Conservation (phyloP, 768 basidiomycete species). For the Gloeostereum incarnatum region DNA sequence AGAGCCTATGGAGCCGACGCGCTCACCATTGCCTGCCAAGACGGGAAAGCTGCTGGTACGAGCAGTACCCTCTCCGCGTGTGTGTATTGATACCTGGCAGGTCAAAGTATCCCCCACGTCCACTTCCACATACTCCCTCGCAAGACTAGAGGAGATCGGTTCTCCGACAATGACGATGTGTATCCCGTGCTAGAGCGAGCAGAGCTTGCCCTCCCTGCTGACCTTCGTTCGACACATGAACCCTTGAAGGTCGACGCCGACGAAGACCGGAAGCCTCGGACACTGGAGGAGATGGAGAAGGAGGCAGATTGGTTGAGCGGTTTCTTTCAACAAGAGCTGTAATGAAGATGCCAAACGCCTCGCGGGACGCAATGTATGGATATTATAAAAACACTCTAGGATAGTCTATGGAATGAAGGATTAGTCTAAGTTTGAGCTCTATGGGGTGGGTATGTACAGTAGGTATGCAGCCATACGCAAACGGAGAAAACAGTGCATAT, state of each 20-base stretch:
- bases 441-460: background rate
- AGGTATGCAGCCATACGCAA: background rate
- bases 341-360: background rate
- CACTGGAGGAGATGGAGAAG: slow-evolving; percentile 66
- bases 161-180: slow-evolving; percentile 61
- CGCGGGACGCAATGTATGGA: background rate
- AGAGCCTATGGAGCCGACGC: slow-evolving; percentile 74
- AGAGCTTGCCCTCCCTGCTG: slow-evolving; percentile 39
- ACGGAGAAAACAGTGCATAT: background rate
- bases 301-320: slow-evolving; percentile 63
- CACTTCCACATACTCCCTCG: slow-evolving; percentile 93
- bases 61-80: slow-evolving; percentile 30
- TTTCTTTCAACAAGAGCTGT: slow-evolving; percentile 41
- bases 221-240: slow-evolving; percentile 22
- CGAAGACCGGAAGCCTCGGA: slow-evolving; percentile 52
- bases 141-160: slow-evolving; percentile 56
- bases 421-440: background rate
- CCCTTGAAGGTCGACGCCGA: slow-evolving; percentile 60
- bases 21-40: slow-evolving; percentile 89
- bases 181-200: slow-evolving; percentile 71
- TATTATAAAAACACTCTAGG: background rate
- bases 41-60: slow-evolving; percentile 82
- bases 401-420: no score
- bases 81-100: slow-evolving; percentile 38
- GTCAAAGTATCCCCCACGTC: slow-evolving; percentile 80